phyloP scores from a whole-genome alignment of 306 rosid species.

The Luffa aegyptiaca region DNA sequence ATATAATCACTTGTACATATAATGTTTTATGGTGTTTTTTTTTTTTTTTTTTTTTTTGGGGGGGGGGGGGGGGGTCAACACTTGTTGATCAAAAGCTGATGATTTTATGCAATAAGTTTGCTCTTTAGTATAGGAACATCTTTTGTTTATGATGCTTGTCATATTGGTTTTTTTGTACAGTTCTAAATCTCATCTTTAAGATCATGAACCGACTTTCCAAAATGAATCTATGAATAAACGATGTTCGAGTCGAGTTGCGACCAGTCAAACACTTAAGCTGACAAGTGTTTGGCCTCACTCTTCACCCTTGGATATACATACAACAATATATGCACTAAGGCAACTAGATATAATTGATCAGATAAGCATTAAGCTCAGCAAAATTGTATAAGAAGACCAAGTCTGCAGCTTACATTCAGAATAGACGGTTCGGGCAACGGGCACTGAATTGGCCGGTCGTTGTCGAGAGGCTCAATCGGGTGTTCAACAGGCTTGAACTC shows the following conservation, averaged over 20 bases:
- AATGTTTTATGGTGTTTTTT: too few species aligned
- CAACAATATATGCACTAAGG: neutral
- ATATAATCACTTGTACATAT: neutral
- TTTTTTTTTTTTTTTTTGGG: too few species aligned
- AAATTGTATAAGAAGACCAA: neutral
- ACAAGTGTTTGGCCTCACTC: too few species aligned
- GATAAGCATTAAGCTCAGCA: neutral
- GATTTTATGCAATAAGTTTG: neutral
- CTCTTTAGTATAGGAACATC: neutral
- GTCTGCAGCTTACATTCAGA: slow-evolving; percentile 56
- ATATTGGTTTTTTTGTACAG: neutral
- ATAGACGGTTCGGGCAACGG: slow-evolving; percentile 91
- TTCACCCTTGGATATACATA: neutral
- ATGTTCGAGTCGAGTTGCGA: neutral
- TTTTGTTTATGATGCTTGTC: neutral
- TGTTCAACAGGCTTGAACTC: slow-evolving; percentile 97
- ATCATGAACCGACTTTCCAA: neutral
- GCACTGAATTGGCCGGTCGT: slow-evolving; percentile 74
- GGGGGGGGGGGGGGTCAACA: neutral
- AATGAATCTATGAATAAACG: neutral
- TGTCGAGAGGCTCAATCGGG: slow-evolving; percentile 76
- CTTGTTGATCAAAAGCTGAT: too few species aligned
- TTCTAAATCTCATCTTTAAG: neutral
- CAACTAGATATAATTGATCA: neutral
- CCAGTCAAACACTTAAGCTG: neutral